phyloP scores from a whole-genome alignment of 2,329 filamentous ascomycete genomes.

The Botrytis cinerea region DNA sequence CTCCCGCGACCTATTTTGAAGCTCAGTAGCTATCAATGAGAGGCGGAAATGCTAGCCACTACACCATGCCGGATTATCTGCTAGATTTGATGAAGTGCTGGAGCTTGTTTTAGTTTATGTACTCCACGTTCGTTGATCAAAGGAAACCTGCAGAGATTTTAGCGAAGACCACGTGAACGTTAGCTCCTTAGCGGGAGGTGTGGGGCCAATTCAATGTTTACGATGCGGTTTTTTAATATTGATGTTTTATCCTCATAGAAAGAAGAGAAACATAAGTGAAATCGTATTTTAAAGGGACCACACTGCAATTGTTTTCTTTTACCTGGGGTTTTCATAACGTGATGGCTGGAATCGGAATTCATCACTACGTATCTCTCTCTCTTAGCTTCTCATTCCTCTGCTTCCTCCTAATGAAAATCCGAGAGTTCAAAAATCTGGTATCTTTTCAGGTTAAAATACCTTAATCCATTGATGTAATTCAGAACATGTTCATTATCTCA shows the following conservation, averaged over 20 bases:
- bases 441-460: neutral
- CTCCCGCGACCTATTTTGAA: neutral
- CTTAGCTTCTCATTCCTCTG: neutral
- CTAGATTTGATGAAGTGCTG: fast-evolving
- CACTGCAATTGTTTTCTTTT: neutral
- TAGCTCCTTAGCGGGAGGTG: neutral
- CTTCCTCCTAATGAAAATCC: neutral
- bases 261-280: neutral
- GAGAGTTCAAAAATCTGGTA: neutral
- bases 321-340: neutral
- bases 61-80: slow-evolving; percentile 14
- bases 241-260: neutral
- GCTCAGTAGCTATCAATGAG: neutral
- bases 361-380: neutral
- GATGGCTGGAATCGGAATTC: neutral
- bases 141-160: neutral
- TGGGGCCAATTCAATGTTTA: neutral
- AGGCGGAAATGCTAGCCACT: slow-evolving; percentile 22
- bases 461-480: neutral
- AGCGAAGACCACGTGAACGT: neutral
- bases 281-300: neutral
- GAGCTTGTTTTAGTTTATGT: fast-evolving
- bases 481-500: neutral
- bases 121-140: neutral
- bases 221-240: neutral